phyloP scores from a whole-genome alignment of 257 asterid genomes.

The Petrea volubilis region DNA sequence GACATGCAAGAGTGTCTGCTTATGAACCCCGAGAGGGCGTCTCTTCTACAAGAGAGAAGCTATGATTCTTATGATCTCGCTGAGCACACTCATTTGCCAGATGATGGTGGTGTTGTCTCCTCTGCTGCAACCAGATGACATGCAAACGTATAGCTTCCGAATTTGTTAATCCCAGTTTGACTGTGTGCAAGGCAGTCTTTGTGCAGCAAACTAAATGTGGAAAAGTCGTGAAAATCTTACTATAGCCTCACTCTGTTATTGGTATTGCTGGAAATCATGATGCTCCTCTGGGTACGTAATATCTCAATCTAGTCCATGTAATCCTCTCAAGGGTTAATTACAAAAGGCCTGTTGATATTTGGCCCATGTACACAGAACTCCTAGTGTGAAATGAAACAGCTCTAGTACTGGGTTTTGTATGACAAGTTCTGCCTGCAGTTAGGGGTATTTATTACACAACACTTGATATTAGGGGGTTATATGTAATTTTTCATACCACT shows the following conservation, averaged over 20 bases:
- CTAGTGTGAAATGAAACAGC: too few relatives aligned
- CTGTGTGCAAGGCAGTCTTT: slow-evolving; percentile 10
- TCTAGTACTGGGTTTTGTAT: too few relatives aligned
- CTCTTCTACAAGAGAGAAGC: slow-evolving; percentile 54
- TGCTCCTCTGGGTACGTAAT: slow-evolving; percentile 42
- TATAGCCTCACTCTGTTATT: slow-evolving; percentile 17
- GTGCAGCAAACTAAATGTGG: slow-evolving; percentile 4
- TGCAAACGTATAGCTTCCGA: slow-evolving; percentile 10
- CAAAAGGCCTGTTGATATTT: too few relatives aligned
- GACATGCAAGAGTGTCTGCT: slow-evolving; percentile 85
- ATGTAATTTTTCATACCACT: too few relatives aligned
- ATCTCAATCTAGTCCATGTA: slow-evolving; percentile 23
- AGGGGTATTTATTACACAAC: too few relatives aligned
- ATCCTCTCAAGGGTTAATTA: slow-evolving; percentile 14
- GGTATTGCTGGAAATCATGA: slow-evolving; percentile 24
- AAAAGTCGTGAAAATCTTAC: slow-evolving; percentile 17
- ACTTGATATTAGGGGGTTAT: too few relatives aligned
- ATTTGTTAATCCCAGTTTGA: slow-evolving; percentile 16
- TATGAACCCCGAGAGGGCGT: slow-evolving; percentile 78
- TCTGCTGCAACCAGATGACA: slow-evolving; percentile 43
- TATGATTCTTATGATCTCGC: slow-evolving; percentile 26
- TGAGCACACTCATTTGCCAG: slow-evolving; percentile 20
- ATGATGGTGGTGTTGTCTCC: slow-evolving; percentile 19
- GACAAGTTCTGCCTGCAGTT: too few relatives aligned
- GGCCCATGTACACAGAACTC: too few relatives aligned